Evolutionary conservation across 352 stramenopile genomes (phyloP), one percentile per base, ranked within the genome.

Genomic region (Phytophthora hybrid): DNA sequence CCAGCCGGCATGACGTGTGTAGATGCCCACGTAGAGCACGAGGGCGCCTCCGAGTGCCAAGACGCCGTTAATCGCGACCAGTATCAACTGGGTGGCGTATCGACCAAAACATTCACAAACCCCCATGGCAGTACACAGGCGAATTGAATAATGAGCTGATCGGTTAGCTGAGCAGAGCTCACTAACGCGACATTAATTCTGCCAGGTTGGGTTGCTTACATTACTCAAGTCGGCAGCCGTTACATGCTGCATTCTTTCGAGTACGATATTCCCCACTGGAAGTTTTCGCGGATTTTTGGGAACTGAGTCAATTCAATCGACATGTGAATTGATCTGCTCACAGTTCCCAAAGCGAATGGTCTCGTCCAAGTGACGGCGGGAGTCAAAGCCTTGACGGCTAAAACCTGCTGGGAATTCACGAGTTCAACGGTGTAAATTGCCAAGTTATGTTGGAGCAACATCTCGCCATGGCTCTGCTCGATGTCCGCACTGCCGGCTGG

Each of bases 11-110:
- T 82, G 53, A 26, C 78, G 78, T 56, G 84, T 72, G 59, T 82
- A 77, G 39, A 86, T 64, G 9, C 77, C 78, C 32, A 83, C 69
- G 72, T 84, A 85, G 23, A 91, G 66, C 57, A 93, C 78, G 39
- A 93, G 64, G 18, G 82, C 73, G 34, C 84, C 86, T 61, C 83
- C 86, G 4, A 80, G 59, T 19, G 87, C 82, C 55, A 93, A 69
- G 16, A 90, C 53, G 59, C 77, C 76, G 69, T 93, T 93, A 76
- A 92, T 81, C 37, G 63, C 70, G 46, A 92, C 60, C 65, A 93
- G 68, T n/a, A 89, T 68, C 14, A 90, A 49, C 54, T 77, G 69
- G 60, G 72, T 74, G 9, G 47, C 34, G 46, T 61, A 80, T 64
- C 61, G 74, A 7, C 67, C 46, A 18, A 80, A 21, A 31, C 62